phyloP scores from a whole-genome alignment of 2,329 filamentous ascomycete genomes.

The Juglanconis sp. region DNA sequence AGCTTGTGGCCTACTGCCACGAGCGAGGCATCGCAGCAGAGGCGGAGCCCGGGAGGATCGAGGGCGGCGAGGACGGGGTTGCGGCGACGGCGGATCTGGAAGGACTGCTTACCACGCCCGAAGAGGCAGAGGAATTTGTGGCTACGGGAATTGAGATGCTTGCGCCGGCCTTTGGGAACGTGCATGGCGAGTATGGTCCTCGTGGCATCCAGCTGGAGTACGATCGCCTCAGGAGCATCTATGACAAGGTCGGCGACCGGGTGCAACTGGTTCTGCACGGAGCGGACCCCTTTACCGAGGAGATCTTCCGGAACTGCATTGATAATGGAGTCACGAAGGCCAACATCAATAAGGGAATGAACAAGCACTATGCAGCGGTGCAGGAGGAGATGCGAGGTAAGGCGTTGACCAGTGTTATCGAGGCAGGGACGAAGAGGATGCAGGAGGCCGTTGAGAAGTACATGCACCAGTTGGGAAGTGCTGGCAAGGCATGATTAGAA shows the following conservation, averaged over 20 bases:
- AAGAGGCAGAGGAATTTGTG: constrained; percentile 69
- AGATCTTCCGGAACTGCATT: constrained; percentile 43
- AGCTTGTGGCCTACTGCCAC: constrained; percentile 62
- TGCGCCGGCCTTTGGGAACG: constrained; percentile 73
- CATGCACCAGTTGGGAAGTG: constrained; percentile 42
- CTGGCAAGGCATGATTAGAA: constrained; percentile 38
- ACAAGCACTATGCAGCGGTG: constrained; percentile 42
- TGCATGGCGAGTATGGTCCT: constrained; percentile 70
- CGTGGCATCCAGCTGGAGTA: constrained; percentile 62
- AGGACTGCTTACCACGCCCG: constrained; percentile 59
- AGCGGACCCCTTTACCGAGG: constrained; percentile 44
- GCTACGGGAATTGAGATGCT: constrained; percentile 70
- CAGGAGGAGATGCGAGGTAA: constrained; percentile 44
- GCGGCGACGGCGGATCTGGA: constrained; percentile 51
- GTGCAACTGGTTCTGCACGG: constrained; percentile 48
- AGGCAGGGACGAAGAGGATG: constrained; percentile 44
- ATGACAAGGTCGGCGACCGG: constrained; percentile 39
- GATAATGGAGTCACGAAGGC: constrained; percentile 43
- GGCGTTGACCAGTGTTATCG: constrained; percentile 45
- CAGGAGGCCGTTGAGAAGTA: constrained; percentile 46
- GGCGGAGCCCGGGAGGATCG: constrained; percentile 60
- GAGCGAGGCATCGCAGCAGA: constrained; percentile 63
- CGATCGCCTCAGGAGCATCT: constrained; percentile 43
- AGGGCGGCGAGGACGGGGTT: constrained; percentile 67
- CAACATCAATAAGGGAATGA: constrained; percentile 52